A percentile compares a stretch with the other conserved stretches of the same genome.
Evolutionary conservation across 805 yeast species (phyloP).

Genomic region (Dipodascopsis uninucleata): DNA sequence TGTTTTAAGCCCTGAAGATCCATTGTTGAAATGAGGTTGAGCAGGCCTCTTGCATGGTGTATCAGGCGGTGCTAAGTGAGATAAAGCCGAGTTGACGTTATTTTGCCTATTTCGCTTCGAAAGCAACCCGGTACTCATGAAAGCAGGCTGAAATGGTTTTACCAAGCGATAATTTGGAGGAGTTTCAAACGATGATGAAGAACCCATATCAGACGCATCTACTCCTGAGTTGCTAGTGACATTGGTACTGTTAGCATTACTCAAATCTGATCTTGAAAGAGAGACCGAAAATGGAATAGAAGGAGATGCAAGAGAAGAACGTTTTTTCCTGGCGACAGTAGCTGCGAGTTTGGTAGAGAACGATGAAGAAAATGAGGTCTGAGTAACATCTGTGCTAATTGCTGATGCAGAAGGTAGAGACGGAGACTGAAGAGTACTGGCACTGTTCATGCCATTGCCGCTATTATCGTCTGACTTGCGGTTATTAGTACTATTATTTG

Average conservation of each 20-base stretch:
- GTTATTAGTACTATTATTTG: neutral
- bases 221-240: neutral
- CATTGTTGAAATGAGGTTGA: constrained; percentile 19
- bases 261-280: constrained; percentile 11
- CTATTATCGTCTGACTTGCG: neutral
- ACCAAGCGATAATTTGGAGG: constrained; percentile 65
- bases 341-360: neutral
- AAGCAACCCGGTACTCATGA: constrained; percentile 67
- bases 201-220: too few species aligned
- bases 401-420: too few species aligned
- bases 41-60: constrained; percentile 57
- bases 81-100: constrained; percentile 29
- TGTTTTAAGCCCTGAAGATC: constrained; percentile 22
- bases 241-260: neutral
- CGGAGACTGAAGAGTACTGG: constrained; percentile 3
- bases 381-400: constrained; percentile 1
- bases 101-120: constrained; percentile 53
- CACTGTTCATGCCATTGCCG: neutral
- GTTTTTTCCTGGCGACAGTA: constrained; percentile 15
- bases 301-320: constrained; percentile 15
- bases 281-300: constrained; percentile 16
- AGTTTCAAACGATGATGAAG: constrained; percentile 37
- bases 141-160: constrained; percentile 82
- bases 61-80: constrained; percentile 50
- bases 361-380: neutral